A percentile compares a stretch with the other conserved stretches of the same genome.
Evolutionary conservation across 768 basidiomycete genomes (phyloP).

Genomic region (Termitomyces sp.): DNA sequence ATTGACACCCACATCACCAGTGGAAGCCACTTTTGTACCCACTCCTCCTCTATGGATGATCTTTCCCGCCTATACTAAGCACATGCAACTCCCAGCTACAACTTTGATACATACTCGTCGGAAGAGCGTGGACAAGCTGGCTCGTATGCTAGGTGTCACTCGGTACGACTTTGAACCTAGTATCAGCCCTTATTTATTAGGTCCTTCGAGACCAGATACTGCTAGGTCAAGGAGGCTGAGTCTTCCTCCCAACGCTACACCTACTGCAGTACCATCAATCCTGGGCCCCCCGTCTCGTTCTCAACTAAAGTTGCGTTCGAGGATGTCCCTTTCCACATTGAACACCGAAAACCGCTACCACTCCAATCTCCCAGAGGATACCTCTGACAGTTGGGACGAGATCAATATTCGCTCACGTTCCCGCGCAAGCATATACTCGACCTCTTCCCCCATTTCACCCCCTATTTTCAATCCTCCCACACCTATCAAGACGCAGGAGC

Average conservation of each 20-base stretch:
- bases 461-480: conserved; percentile 28
- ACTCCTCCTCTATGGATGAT: conserved; percentile 7
- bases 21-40: conserved; percentile 5
- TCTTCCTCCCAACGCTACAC: conserved; percentile 5
- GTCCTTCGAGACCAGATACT: not conserved
- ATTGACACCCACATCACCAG: too few species aligned
- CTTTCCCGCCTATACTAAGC: conserved; percentile 3
- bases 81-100: conserved; percentile 8
- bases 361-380: conserved; percentile 18
- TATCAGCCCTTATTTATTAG: not conserved
- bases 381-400: conserved; percentile 20
- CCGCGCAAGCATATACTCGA: conserved; percentile 8
- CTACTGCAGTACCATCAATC: not conserved
- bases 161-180: conserved; percentile 12
- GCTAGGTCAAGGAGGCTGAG: conserved; percentile 1
- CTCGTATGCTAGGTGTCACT: conserved; percentile 24
- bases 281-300: conserved; percentile 2
- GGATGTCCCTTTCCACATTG: conserved; percentile 7
- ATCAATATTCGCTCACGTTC: conserved; percentile 1
- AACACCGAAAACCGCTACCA: conserved; percentile 22
- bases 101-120: conserved; percentile 6
- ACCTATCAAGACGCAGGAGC: conserved; percentile 9
- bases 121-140: conserved; percentile 22
- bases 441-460: conserved; percentile 23
- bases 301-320: conserved; percentile 7